Conservation (phyloP, 2,329 filamentous ascomycete genomes). For the Fusarium sp. region DNA sequence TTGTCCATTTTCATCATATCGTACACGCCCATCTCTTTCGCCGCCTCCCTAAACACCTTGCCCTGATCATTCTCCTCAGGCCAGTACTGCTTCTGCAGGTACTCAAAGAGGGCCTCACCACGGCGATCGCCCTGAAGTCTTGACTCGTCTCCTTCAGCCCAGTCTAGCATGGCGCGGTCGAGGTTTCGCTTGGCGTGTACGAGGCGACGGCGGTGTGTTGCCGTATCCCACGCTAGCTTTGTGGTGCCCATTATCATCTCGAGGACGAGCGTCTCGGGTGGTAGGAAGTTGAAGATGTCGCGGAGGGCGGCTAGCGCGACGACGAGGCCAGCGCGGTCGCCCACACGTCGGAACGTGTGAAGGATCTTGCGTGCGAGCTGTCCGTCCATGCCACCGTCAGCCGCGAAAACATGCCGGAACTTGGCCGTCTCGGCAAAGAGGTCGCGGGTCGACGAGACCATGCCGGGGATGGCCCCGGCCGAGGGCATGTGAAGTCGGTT, state of each 20-base stretch:
- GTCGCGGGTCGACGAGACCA: constrained; percentile 50
- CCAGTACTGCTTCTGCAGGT: constrained; percentile 53
- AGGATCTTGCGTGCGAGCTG: constrained; percentile 59
- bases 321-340: constrained; percentile 56
- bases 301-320: constrained; percentile 56
- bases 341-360: constrained; percentile 58
- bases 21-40: constrained; percentile 56
- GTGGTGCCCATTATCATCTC: constrained; percentile 57
- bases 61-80: constrained; percentile 40
- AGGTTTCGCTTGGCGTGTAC: constrained; percentile 54
- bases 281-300: constrained; percentile 54
- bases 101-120: constrained; percentile 53
- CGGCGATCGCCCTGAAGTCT: constrained; percentile 50
- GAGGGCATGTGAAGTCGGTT: constrained; percentile 56
- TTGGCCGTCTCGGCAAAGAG: constrained; percentile 60
- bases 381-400: constrained; percentile 52
- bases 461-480: constrained; percentile 42
- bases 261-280: constrained; percentile 56
- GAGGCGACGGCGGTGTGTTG: constrained; percentile 52
- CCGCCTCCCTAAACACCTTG: constrained; percentile 46
- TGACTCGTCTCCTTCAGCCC: constrained; percentile 44
- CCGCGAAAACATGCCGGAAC: constrained; percentile 55
- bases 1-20: constrained; percentile 43
- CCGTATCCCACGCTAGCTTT: constrained; percentile 54
- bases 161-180: constrained; percentile 50